These are phyloP conservation scores for Leucocoprinus leucothites DNA, from an alignment of 768 basidiomycete genomes.

Conservation along the genomic window DNA sequence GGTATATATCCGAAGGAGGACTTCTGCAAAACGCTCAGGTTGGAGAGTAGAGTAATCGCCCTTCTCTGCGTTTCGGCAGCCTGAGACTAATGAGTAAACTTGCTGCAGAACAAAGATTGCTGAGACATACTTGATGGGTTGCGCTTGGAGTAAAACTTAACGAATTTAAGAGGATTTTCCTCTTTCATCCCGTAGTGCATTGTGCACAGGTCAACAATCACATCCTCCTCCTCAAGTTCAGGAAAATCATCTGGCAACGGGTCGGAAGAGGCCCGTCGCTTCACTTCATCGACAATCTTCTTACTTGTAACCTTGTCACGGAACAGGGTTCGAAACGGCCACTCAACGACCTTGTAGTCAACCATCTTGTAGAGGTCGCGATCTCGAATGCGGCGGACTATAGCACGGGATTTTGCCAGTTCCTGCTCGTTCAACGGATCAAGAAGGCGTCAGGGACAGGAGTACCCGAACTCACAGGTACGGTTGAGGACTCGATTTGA, in stretches of 20 bases:
- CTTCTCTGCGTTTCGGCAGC: constrained; percentile 36
- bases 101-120: neutral
- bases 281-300: constrained; percentile 39
- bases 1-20: constrained; percentile 67
- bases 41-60: constrained; percentile 66
- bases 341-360: constrained; percentile 56
- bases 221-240: constrained; percentile 40
- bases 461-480: constrained; percentile 37
- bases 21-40: constrained; percentile 66
- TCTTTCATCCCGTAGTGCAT: constrained; percentile 80
- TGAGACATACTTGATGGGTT: constrained; percentile 48
- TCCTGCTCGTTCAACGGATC: constrained; percentile 37
- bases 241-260: constrained; percentile 19
- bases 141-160: constrained; percentile 74
- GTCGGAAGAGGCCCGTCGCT: constrained; percentile 24
- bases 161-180: constrained; percentile 61
- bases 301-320: constrained; percentile 35
- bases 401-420: constrained; percentile 52
- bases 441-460: neutral
- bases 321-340: constrained; percentile 33
- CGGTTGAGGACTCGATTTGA: constrained; percentile 52
- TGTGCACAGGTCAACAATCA: constrained; percentile 60
- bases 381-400: constrained; percentile 56
- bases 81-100: constrained; percentile 25
- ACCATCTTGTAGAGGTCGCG: constrained; percentile 72